These are phyloP conservation scores for Fremontodendron californicum DNA, from an alignment of 345 rosid species.

Conservation along the genomic window DNA sequence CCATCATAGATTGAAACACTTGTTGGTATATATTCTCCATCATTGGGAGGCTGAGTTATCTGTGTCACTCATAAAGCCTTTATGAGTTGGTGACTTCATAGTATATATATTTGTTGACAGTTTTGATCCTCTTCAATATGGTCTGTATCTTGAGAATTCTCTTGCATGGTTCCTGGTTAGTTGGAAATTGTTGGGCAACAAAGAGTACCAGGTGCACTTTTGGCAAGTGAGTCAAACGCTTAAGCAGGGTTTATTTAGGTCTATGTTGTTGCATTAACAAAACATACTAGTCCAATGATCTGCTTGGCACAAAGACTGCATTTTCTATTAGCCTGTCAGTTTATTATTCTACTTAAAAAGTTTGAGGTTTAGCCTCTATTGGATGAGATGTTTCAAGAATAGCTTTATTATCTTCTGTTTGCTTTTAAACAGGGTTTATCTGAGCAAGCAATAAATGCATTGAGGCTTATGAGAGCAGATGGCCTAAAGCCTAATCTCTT, in stretches of 20 bases:
- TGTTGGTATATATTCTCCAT: background rate
- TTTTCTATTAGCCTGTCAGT: background rate
- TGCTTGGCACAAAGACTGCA: slow-evolving; percentile 9
- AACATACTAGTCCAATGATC: background rate
- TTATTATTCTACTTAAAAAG: background rate
- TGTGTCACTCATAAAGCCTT: background rate
- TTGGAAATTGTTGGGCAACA: slow-evolving; percentile 1
- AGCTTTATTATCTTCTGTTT: background rate
- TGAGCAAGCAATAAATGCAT: slow-evolving; percentile 84
- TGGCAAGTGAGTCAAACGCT: background rate
- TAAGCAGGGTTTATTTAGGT: background rate
- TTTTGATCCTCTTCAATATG: background rate
- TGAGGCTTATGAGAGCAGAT: slow-evolving; percentile 79
- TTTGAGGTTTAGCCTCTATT: slow-evolving; percentile 8
- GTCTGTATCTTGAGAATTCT: background rate
- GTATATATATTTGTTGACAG: background rate
- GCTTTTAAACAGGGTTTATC: slow-evolving; percentile 74
- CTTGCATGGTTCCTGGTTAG: background rate
- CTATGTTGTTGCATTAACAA: background rate
- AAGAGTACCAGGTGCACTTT: background rate
- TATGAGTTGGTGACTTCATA: background rate
- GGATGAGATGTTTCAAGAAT: background rate
- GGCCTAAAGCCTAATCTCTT: slow-evolving; percentile 80
- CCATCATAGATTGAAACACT: background rate
- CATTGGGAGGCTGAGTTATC: background rate